Conservation (phyloP, 768 basidiomycete species). For the Leccinum subgranulosum region DNA sequence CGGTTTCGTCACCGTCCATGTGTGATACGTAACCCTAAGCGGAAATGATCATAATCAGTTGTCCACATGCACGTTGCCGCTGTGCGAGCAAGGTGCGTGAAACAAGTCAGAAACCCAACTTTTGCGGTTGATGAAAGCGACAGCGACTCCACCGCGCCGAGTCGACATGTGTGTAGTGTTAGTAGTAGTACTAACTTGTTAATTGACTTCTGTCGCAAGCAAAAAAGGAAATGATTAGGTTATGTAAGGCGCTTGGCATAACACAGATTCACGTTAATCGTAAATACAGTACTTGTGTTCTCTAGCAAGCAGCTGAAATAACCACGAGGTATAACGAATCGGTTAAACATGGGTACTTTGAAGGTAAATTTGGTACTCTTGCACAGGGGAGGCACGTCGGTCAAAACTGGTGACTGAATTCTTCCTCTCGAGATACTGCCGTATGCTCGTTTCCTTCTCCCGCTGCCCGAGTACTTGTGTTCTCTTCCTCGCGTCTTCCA, state of each 20-base stretch:
- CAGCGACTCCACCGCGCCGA: no score
- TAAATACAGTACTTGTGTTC: neutral
- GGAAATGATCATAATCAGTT: neutral
- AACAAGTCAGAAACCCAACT: neutral
- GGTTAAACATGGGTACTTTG: constrained; percentile 11
- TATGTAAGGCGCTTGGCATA: neutral
- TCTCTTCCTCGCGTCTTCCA: constrained; percentile 28
- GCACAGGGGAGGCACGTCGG: neutral
- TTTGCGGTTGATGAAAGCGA: neutral
- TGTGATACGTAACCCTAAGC: neutral
- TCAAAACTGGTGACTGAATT: constrained; percentile 69
- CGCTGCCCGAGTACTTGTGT: neutral
- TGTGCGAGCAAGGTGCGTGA: neutral
- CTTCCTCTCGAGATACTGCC: constrained; percentile 37
- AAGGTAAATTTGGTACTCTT: neutral
- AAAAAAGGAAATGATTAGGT: neutral
- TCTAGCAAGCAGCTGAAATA: neutral
- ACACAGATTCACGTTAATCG: no score
- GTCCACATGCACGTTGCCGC: neutral
- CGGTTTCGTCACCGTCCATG: neutral
- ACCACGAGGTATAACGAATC: neutral
- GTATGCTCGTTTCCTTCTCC: constrained; percentile 15
- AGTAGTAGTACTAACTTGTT: no score
- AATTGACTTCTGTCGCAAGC: no score
- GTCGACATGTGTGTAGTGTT: no score